Percentiles rank a stretch among this genome's conserved stretches.
phyloP scores from a whole-genome alignment of 1,139 yeast genomes.

The Suhomyces panamericanus region DNA sequence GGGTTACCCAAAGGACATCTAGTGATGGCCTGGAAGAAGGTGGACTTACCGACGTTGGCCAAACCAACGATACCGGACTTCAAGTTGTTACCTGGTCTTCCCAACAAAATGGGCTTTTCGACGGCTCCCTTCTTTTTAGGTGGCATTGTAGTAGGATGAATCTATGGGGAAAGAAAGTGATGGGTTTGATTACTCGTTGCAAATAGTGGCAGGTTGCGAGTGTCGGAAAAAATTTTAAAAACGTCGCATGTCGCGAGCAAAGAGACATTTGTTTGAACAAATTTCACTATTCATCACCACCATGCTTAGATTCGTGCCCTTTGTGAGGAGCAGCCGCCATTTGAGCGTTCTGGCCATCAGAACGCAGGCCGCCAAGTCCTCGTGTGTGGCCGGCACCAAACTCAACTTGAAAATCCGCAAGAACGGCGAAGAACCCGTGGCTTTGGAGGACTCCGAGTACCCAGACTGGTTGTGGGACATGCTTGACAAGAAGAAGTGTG shows the following conservation, averaged over 20 bases:
- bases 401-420: constrained; percentile 77
- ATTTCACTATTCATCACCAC: neutral
- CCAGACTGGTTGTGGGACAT: constrained; percentile 97
- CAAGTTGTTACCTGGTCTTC: constrained; percentile 97
- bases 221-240: constrained; percentile 8
- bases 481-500: constrained; percentile 61
- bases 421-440: constrained; percentile 85
- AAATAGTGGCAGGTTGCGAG: constrained; percentile 5
- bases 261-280: constrained; percentile 7
- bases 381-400: constrained; percentile 73
- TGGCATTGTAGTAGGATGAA: constrained; percentile 55
- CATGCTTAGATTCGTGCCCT: constrained; percentile 8
- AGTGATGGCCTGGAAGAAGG: constrained; percentile 84
- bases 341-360: constrained; percentile 11
- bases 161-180: constrained; percentile 1
- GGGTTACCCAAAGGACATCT: constrained; percentile 96
- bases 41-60: constrained; percentile 96
- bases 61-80: constrained; percentile 97
- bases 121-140: constrained; percentile 86
- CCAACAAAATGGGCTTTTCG: constrained; percentile 87
- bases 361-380: constrained; percentile 30
- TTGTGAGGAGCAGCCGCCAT: constrained; percentile 10
- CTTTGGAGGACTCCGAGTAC: constrained; percentile 82
- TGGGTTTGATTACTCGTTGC: neutral
- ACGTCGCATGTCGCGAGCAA: constrained; percentile 8